Evolutionary conservation across 2,329 filamentous ascomycete genomes (phyloP).

Genomic region (Kalmusia sp.): DNA sequence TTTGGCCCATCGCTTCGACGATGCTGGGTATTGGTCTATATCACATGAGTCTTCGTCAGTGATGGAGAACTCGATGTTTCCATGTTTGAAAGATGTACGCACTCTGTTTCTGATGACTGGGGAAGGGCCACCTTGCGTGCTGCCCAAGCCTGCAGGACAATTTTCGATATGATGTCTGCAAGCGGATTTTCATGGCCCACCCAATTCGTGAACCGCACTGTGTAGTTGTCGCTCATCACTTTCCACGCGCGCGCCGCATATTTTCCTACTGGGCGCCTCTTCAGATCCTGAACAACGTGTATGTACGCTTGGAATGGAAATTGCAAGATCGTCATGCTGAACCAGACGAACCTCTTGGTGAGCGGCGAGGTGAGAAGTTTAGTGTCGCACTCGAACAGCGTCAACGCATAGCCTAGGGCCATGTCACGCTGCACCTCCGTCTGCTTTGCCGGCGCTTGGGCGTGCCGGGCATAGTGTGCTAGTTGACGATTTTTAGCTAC

Average conservation of each 20-base stretch:
- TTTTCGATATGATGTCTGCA: conserved; percentile 56
- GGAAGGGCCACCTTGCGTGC: neutral
- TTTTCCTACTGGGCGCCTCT: conserved; percentile 40
- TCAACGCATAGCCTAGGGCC: conserved; percentile 42
- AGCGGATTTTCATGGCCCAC: conserved; percentile 28
- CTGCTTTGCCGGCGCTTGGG: conserved; percentile 16
- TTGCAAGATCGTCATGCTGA: conserved; percentile 43
- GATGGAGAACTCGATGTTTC: neutral
- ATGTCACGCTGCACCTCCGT: conserved; percentile 30
- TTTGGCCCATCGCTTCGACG: neutral
- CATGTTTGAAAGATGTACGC: neutral
- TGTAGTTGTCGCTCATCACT: conserved; percentile 54
- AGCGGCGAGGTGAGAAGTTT: conserved; percentile 52
- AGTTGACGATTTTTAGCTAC: conserved; percentile 60
- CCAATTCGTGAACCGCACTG: conserved; percentile 35
- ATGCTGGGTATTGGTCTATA: neutral
- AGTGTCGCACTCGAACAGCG: conserved; percentile 57
- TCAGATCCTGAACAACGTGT: conserved; percentile 54
- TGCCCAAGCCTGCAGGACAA: conserved; percentile 61
- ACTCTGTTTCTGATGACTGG: neutral
- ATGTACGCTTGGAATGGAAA: conserved; percentile 60
- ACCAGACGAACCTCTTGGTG: conserved; percentile 53
- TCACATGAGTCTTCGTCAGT: neutral
- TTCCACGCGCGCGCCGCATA: conserved; percentile 52
- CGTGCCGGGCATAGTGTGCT: conserved; percentile 52